Base-by-base conservation (phyloP, 228 moss, liverwort and hornwort genomes). In the Sphagnum fallax region DNA sequence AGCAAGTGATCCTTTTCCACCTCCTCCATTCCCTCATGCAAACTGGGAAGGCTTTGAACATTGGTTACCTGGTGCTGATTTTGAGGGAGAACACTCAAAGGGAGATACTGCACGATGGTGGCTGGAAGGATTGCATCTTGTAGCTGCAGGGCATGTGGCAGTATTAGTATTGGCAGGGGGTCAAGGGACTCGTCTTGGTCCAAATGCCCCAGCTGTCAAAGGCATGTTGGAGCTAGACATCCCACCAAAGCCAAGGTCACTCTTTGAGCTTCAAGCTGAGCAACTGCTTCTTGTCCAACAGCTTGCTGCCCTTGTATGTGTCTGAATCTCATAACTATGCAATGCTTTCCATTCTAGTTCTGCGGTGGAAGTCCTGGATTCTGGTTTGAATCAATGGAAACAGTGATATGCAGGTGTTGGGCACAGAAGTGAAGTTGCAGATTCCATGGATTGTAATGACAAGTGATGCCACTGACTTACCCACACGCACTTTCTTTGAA, bases 401-500 rank as follows among this genome's bases (percentile, higher is more conserved):
- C 87, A 81, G 78, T 70, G 70, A 68, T 61, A 50, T 80, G 80
- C 67, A 65, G 87, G 80, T 66, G 70, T 61, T 69, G 8, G 87
- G 78, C 47, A 75, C 78, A 5, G 65, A 71, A 53, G 75, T 60
- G 49, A 80, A 75, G 76, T 71, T 71, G 63, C 80, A 69, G 67
- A 83, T 91, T 73, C 91, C 96, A 15, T 96, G 96, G 96, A 71
- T 96, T 63, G 78, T 96, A 55, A 88, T 96, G 93, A 96, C 96
- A 49, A 96, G 96, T 65, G 96, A 96, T 70, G 84, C 89, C 11
- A 96, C 96, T 4, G 96, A 96, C 77, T 14, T 18, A 53, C 75
- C 80, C 18, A 93, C 96, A 6, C 82, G 76, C 60, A 71, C 74
- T 50, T 90, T 82, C 76, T 91, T 96, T 67, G 76, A 91, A 70